These are phyloP conservation scores for Mycena indigotica DNA, from an alignment of 768 basidiomycete species.

Conservation along the genomic window DNA sequence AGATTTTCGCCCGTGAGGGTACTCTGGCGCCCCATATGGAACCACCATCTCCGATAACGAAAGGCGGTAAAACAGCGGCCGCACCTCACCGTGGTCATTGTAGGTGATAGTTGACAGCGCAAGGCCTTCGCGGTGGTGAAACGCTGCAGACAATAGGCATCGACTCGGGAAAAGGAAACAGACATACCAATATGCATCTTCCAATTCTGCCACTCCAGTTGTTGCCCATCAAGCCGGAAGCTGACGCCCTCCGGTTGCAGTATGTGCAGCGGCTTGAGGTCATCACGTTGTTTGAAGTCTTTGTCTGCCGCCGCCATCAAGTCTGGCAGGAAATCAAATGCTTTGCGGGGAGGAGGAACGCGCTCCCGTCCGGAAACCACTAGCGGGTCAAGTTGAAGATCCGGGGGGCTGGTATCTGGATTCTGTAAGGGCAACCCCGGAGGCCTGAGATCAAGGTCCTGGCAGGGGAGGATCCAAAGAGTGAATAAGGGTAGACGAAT, in stretches of 20 bases:
- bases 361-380: slow-evolving; percentile 62
- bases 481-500: too few species aligned
- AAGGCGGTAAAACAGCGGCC: slow-evolving; percentile 86
- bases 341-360: slow-evolving; percentile 70
- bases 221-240: slow-evolving; percentile 79
- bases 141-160: slow-evolving; percentile 38
- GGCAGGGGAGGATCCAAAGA: too few species aligned
- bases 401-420: slow-evolving; percentile 43
- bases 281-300: slow-evolving; percentile 61
- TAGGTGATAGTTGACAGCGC: slow-evolving; percentile 85
- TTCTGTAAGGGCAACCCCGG: background rate
- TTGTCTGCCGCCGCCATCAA: slow-evolving; percentile 62
- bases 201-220: slow-evolving; percentile 95
- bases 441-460: background rate
- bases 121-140: slow-evolving; percentile 82
- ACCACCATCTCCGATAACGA: slow-evolving; percentile 92
- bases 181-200: slow-evolving; percentile 83
- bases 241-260: slow-evolving; percentile 90
- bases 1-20: slow-evolving; percentile 86
- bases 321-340: slow-evolving; percentile 88
- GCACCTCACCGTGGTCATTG: slow-evolving; percentile 77
- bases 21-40: slow-evolving; percentile 82
- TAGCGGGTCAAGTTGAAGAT: slow-evolving; percentile 51
- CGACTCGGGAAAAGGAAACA: too few species aligned
- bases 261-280: slow-evolving; percentile 81